Conservation (phyloP, 208 protist species). For the Crithidia expoeki region DNA sequence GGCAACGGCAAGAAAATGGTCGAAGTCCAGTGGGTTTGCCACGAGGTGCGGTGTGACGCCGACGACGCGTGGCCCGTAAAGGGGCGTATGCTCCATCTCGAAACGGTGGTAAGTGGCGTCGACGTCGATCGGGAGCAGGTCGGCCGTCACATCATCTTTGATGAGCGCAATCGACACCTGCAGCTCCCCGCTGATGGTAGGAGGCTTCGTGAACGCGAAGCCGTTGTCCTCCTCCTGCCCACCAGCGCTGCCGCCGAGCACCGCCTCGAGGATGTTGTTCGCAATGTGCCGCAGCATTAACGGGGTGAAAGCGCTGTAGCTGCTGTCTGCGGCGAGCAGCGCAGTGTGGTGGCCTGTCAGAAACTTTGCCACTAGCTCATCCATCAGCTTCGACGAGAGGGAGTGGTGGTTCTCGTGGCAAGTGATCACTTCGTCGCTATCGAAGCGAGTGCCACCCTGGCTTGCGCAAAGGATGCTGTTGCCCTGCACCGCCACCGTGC, state of each 20-base stretch:
- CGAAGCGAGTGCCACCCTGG: slow-evolving; percentile 62
- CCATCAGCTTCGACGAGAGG: slow-evolving; percentile 55
- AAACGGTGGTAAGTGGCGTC: slow-evolving; percentile 58
- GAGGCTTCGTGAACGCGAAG: slow-evolving; percentile 17
- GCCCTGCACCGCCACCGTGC: slow-evolving; percentile 59
- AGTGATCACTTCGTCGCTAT: slow-evolving; percentile 72
- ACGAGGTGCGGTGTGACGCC: slow-evolving; percentile 64
- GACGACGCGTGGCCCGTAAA: slow-evolving; percentile 53
- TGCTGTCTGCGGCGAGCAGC: slow-evolving; percentile 71
- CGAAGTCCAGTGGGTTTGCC: slow-evolving; percentile 57
- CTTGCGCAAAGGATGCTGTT: slow-evolving; percentile 61
- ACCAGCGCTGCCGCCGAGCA: slow-evolving; percentile 13
- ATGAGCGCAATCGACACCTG: slow-evolving; percentile 77
- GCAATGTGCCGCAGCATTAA: slow-evolving; percentile 70
- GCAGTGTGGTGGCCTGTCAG: slow-evolving; percentile 62
- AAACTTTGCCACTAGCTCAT: slow-evolving; percentile 64
- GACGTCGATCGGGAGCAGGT: slow-evolving; percentile 65
- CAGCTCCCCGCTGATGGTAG: slow-evolving; percentile 54
- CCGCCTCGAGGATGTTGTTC: slow-evolving; percentile 53
- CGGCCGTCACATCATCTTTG: slow-evolving; percentile 72
- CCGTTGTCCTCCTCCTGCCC: slow-evolving; percentile 15
- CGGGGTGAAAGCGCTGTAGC: slow-evolving; percentile 73
- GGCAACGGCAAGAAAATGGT: slow-evolving; percentile 62
- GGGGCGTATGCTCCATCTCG: slow-evolving; percentile 61
- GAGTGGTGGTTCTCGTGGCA: slow-evolving; percentile 44